Conservation (phyloP, 805 yeast species). For the Cyberlindnera suaveolens region DNA sequence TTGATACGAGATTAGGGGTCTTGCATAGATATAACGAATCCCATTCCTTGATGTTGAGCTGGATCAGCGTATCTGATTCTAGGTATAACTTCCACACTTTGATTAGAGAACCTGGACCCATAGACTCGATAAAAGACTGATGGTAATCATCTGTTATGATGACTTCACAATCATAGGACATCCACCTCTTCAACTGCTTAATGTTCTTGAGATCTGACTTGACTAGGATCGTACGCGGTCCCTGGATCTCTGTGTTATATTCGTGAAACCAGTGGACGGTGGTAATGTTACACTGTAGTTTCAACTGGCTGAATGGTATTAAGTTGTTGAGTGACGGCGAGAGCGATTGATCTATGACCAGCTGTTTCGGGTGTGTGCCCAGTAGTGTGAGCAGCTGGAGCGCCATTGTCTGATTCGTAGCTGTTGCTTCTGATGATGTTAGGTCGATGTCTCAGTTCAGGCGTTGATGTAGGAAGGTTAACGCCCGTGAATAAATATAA, state of each 20-base stretch:
- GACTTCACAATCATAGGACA: slow-evolving; percentile 12
- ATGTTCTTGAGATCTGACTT: slow-evolving; percentile 18
- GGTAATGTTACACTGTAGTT: slow-evolving; percentile 43
- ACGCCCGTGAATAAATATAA: too few relatives aligned
- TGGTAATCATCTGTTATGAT: slow-evolving; percentile 31
- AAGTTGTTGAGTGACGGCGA: slow-evolving; percentile 46
- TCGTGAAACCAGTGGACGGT: slow-evolving; percentile 41
- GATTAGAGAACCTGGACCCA: too few relatives aligned
- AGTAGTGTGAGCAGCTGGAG: slow-evolving; percentile 7
- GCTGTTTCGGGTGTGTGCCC: slow-evolving; percentile 28
- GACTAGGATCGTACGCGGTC: slow-evolving; percentile 11
- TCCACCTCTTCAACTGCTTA: slow-evolving; percentile 8
- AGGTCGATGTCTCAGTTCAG: too few relatives aligned
- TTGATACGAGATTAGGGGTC: slow-evolving; percentile 25
- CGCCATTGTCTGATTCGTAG: neutral
- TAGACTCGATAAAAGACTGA: too few relatives aligned
- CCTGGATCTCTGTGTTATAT: too few relatives aligned
- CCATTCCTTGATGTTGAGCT: too few relatives aligned
- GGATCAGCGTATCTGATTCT: too few relatives aligned
- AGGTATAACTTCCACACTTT: too few relatives aligned
- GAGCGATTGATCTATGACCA: slow-evolving; percentile 36
- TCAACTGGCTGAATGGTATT: slow-evolving; percentile 48
- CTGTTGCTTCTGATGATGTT: too few relatives aligned
- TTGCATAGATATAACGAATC: slow-evolving; percentile 10
- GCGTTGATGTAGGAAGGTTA: too few relatives aligned